These are phyloP conservation scores for Physcomitrellopsis africana DNA, from an alignment of 225 moss, liverwort and hornwort genomes.

Conservation along the genomic window DNA sequence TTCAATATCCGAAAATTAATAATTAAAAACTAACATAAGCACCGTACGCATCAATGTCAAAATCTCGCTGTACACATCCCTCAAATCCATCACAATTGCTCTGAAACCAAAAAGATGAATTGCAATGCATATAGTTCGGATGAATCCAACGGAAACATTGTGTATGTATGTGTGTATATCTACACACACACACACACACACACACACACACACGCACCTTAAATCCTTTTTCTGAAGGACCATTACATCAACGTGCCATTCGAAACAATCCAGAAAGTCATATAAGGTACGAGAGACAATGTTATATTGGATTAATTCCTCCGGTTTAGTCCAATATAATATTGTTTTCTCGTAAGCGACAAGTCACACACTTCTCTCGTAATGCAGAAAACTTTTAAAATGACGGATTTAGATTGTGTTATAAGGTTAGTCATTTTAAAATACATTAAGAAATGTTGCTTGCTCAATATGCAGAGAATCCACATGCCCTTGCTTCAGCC, in stretches of 20 bases:
- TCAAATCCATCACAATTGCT: background rate
- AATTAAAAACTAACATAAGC: too few species aligned
- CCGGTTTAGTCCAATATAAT: too few species aligned
- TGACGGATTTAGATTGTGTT: background rate
- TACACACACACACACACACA: too few species aligned
- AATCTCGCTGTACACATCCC: background rate
- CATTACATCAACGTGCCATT: too few species aligned
- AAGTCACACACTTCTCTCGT: background rate
- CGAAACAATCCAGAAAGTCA: too few species aligned
- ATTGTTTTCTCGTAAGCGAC: background rate
- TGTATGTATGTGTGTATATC: too few species aligned
- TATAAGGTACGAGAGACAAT: too few species aligned
- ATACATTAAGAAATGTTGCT: background rate
- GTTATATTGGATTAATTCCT: too few species aligned
- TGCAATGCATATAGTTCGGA: background rate
- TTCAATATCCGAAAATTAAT: background rate
- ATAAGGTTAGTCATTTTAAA: background rate
- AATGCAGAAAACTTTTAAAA: background rate
- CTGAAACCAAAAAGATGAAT: background rate
- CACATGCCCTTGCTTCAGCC: background rate
- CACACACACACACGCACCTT: conserved; percentile 30
- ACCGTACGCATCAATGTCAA: background rate
- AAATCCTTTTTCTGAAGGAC: too few species aligned
- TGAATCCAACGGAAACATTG: background rate
- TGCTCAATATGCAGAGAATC: background rate